These are phyloP conservation scores for Entomortierella beljakovae DNA, from an alignment of 192 early-diverging fungal species.

Conservation along the genomic window DNA sequence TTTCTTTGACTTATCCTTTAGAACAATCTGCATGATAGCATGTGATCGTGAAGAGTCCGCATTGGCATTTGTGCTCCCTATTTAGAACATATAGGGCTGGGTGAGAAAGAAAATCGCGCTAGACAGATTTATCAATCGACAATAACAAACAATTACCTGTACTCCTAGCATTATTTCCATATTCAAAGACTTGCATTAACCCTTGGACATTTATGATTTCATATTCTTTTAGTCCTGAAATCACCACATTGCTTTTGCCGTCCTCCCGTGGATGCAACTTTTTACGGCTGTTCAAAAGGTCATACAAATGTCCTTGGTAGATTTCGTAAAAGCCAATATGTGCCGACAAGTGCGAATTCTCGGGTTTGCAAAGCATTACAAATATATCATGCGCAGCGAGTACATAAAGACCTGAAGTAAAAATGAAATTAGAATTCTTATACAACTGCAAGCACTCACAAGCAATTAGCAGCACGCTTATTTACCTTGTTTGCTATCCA, in stretches of 20 bases:
- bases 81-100: too few species aligned
- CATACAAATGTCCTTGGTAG: conserved; percentile 95
- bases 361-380: conserved; percentile 71
- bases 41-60: conserved; percentile 96
- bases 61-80: conserved; percentile 94
- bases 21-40: conserved; percentile 93
- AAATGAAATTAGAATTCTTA: not conserved
- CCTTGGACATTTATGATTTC: conserved; percentile 86
- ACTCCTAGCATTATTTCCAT: conserved; percentile 88
- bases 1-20: conserved; percentile 69
- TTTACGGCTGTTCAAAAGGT: conserved; percentile 92
- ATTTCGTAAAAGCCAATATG: conserved; percentile 97
- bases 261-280: conserved; percentile 94
- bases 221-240: conserved; percentile 89
- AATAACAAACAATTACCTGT: conserved; percentile 83
- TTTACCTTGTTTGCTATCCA: conserved; percentile 79
- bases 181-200: conserved; percentile 94
- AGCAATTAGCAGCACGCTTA: too few species aligned
- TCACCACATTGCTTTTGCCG: conserved; percentile 93
- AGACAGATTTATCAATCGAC: too few species aligned
- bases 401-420: conserved; percentile 79
- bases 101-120: not conserved
- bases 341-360: conserved; percentile 80
- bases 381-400: conserved; percentile 95
- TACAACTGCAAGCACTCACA: not conserved